Evolutionary conservation across 2,329 filamentous ascomycete genomes (phyloP).

Genomic region (Arthrobotrys iridis): DNA sequence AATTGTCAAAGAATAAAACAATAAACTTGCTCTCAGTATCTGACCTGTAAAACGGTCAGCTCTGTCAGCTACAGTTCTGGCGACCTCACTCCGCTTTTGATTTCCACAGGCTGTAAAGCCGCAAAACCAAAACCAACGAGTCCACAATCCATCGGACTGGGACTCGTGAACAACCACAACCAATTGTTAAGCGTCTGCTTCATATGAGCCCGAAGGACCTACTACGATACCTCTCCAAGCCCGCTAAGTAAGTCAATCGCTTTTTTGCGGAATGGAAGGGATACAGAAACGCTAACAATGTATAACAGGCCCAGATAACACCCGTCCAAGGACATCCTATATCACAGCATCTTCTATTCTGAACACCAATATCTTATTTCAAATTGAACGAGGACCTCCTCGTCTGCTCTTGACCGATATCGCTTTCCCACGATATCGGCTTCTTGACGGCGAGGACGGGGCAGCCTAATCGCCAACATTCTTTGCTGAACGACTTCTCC

Average conservation of each 20-base stretch:
- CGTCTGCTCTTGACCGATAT: slow-evolving; percentile 86
- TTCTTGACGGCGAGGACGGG: slow-evolving; percentile 70
- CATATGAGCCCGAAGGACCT: slow-evolving; percentile 93
- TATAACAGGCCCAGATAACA: slow-evolving; percentile 73
- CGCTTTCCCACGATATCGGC: slow-evolving; percentile 76
- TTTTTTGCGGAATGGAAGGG: neutral
- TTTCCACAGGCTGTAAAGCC: slow-evolving; percentile 38
- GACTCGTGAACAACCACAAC: slow-evolving; percentile 31
- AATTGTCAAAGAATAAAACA: slow-evolving; percentile 4
- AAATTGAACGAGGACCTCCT: slow-evolving; percentile 63
- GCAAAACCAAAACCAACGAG: slow-evolving; percentile 27
- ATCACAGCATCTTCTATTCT: slow-evolving; percentile 43
- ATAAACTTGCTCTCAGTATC: slow-evolving; percentile 16
- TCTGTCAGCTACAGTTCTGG: slow-evolving; percentile 49
- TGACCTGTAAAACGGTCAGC: slow-evolving; percentile 52
- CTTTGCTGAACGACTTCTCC: slow-evolving; percentile 90
- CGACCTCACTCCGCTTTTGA: slow-evolving; percentile 28
- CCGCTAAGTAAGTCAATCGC: slow-evolving; percentile 77
- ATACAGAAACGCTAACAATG: slow-evolving; percentile 27
- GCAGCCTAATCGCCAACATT: slow-evolving; percentile 73
- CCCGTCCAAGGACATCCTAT: slow-evolving; percentile 56
- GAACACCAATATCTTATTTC: slow-evolving; percentile 67
- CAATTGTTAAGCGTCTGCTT: slow-evolving; percentile 61
- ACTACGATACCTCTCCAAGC: slow-evolving; percentile 91
- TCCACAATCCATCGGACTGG: slow-evolving; percentile 42